Conservation (phyloP, 1,284 basidiomycete genomes). For the Rhizoctonia solani region DNA sequence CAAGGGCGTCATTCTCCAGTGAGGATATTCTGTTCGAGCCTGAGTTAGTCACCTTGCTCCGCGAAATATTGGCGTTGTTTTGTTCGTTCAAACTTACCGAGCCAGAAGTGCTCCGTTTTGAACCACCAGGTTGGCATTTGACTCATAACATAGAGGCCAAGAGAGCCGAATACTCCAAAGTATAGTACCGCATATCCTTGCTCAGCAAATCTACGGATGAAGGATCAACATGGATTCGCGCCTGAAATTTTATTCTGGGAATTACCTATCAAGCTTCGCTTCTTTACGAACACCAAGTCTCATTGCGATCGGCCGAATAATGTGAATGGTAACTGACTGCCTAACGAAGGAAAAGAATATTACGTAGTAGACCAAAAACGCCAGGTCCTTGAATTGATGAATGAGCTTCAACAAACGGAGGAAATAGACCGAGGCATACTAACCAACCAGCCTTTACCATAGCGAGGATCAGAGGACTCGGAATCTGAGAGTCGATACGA, state of each 20-base stretch:
- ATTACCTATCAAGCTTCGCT: constrained; percentile 67
- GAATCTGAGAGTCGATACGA: constrained; percentile 68
- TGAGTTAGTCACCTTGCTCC: neutral
- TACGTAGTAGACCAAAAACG: constrained; percentile 86
- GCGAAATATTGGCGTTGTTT: neutral
- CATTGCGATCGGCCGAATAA: constrained; percentile 75
- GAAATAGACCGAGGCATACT: neutral
- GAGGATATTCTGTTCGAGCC: constrained; percentile 70
- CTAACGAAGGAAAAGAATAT: constrained; percentile 92
- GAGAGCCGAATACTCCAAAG: constrained; percentile 68
- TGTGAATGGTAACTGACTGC: constrained; percentile 71
- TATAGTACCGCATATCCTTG: constrained; percentile 88
- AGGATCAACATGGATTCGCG: neutral
- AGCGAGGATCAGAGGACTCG: constrained; percentile 60
- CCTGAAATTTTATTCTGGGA: neutral
- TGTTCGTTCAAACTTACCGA: constrained; percentile 52
- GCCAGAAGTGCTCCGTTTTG: constrained; percentile 80
- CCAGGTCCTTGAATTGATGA: constrained; percentile 58
- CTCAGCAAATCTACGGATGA: constrained; percentile 66
- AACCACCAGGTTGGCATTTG: constrained; percentile 91
- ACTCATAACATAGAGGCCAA: constrained; percentile 88
- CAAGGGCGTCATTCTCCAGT: constrained; percentile 84
- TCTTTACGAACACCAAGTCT: constrained; percentile 65
- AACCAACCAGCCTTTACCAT: constrained; percentile 69
- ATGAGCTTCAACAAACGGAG: constrained; percentile 21